Evolutionary conservation across 768 basidiomycete species (phyloP), one percentile per base, ranked within the genome.

Genomic region (Mycena indigotica): DNA sequence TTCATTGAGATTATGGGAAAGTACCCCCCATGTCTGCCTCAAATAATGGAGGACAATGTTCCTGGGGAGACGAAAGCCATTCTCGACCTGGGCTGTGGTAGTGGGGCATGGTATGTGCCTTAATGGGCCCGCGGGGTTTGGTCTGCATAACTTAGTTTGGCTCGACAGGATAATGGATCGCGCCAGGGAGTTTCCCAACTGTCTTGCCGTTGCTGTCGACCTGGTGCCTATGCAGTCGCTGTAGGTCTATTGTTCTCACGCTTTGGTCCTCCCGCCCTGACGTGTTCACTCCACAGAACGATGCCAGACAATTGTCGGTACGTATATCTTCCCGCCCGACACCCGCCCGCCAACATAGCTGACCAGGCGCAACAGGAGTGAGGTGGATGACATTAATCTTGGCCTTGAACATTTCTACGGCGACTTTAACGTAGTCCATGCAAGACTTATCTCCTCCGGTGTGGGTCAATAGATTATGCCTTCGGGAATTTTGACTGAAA

Each of bases 371-470:
- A 26, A n/a, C 61, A 91, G 89, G 76, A 89, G 86, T 65, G 90
- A 93, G 70, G 81, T 91, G 6, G 91, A 92, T 67, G 91, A 93
- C 68, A 85, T 92, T 68, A 93, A 93, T 72, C 82, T 91, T 17
- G 90, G 91, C 2, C 74, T 93, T 23, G 88, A 91, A 63, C 91
- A 93, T 72, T 91, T 85, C 69, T 89, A 87, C 65, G 85, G 85
- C 10, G 81, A 86, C 57, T 92, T 91, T 72, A 81, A 92, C 65
- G 86, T 87, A 16, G 87, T 88, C 0, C 89, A 91, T 66, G 81
- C 83, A 28, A 84, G 86, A 23, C 80, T 91, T 35, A 80, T 92
- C 56, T 80, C 85, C 3, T 84, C 88, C 23, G 91, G 91, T 32
- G 90, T 91, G 66, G 67, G 88, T 75, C 58, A 38, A 51, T 55